Base-by-base conservation (phyloP, 306 rosid genomes). In the Vigna mungo region DNA sequence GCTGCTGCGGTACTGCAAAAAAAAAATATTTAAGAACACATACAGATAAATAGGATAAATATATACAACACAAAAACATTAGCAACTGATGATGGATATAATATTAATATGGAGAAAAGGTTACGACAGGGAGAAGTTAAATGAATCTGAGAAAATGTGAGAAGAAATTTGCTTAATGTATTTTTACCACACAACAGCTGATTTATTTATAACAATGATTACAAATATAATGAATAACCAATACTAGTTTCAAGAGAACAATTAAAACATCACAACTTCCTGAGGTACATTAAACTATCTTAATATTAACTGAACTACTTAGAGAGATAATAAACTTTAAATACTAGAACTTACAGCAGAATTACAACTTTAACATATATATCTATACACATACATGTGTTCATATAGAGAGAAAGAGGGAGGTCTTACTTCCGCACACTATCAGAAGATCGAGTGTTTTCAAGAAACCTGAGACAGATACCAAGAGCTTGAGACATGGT, bases 1-100 rank as follows among this genome's bases (percentile, higher is more conserved):
- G 98, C 98, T 68, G 97, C 98, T 83, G 98, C 97, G 74, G 97
- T 92, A 84, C 97, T 90, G 95, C 73, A 87, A 83, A 84, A 79
- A 77, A 83, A 75, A 61, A 80, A 86, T 81, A 41, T 1, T 1
- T 0, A 76, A 76, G 80, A 76, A 80, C 61, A 74, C 13, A 69
- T 68, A 49, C 78, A 68, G 48, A 80, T 34, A 78, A 46, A 65
- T 44, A 77, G 67, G 39, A 70, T 70, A 49, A 63, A 51, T 27
- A 34, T 21, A 15, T 60, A 72, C 39, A 68, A 30, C 72, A 39
- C 32, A 64, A 7, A 82, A 79, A 78, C 25, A 25, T 16, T 71
- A 68, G 36, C 56, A 81, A 20, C 51, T 16, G 36, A 43, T n/a
- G 37, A 55, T 23, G 43, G 69, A 65, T 23, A 49, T 47, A 59